Conservation (phyloP, 1,284 basidiomycete genomes). For the Ustilago sp. region DNA sequence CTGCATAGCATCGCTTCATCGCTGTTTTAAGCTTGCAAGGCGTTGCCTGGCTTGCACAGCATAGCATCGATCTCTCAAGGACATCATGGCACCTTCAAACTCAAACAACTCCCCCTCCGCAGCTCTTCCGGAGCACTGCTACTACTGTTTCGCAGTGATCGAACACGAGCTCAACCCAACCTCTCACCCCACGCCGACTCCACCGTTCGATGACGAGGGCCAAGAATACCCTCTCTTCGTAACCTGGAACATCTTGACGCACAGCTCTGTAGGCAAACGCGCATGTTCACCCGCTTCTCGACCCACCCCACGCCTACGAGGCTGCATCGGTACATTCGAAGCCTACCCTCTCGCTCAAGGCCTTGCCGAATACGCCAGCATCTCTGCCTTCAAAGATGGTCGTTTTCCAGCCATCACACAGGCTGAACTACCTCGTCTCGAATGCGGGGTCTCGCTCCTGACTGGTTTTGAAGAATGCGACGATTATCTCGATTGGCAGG, state of each 20-base stretch:
- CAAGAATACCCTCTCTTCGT: conserved; percentile 84
- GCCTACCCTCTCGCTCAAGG: conserved; percentile 81
- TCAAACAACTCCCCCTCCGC: conserved; percentile 14
- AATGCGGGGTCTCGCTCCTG: conserved; percentile 91
- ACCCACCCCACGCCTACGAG: conserved; percentile 79
- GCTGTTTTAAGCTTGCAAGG: neutral
- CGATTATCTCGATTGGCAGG: conserved; percentile 89
- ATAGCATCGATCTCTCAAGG: neutral
- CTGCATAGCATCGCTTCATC: neutral
- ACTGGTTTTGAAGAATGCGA: conserved; percentile 89
- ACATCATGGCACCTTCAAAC: conserved; percentile 20
- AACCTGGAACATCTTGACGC: conserved; percentile 84
- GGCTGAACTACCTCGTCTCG: conserved; percentile 81
- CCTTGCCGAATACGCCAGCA: conserved; percentile 87
- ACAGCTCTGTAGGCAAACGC: conserved; percentile 20
- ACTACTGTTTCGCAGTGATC: conserved; percentile 73
- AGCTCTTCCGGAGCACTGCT: conserved; percentile 69
- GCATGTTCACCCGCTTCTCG: conserved; percentile 71
- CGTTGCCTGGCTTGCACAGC: conserved; percentile 29
- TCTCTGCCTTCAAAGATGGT: conserved; percentile 72
- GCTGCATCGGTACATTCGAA: conserved; percentile 95
- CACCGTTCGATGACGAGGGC: conserved; percentile 20
- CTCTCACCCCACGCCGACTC: conserved; percentile 16
- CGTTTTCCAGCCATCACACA: conserved; percentile 77
- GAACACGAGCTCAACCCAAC: conserved; percentile 67